phyloP scores from a whole-genome alignment of 2,329 filamentous ascomycete species.

The Xylaria sp. region DNA sequence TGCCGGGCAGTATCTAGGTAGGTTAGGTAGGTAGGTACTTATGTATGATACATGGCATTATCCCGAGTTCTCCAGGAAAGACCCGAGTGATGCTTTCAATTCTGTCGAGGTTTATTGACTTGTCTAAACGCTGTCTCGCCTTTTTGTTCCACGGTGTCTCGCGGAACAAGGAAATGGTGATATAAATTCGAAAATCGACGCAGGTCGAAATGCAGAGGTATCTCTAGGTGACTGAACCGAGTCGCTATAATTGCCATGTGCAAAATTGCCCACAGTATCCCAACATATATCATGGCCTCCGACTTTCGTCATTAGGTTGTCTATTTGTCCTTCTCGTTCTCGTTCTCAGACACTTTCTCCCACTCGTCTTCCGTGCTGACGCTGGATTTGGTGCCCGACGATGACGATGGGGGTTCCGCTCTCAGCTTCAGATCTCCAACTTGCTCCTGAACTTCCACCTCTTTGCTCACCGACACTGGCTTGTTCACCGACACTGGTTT shows the following conservation, averaged over 20 bases:
- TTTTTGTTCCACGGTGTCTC: slow-evolving; percentile 1
- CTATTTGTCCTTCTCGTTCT: slow-evolving; percentile 62
- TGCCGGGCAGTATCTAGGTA: neutral
- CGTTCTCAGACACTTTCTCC: slow-evolving; percentile 86
- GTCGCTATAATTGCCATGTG: slow-evolving; percentile 18
- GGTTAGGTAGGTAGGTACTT: no score
- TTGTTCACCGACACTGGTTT: slow-evolving; percentile 38
- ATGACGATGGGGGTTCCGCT: slow-evolving; percentile 31
- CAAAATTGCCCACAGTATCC: slow-evolving; percentile 11
- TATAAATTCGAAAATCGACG: slow-evolving; percentile 22
- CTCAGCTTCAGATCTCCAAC: slow-evolving; percentile 55
- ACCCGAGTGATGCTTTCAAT: neutral
- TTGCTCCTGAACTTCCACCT: slow-evolving; percentile 47
- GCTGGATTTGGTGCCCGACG: slow-evolving; percentile 55
- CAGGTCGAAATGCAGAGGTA: slow-evolving; percentile 19
- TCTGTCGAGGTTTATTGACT: neutral
- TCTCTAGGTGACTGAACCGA: slow-evolving; percentile 20
- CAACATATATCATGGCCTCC: slow-evolving; percentile 1
- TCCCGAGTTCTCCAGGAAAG: neutral
- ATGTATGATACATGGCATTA: no score
- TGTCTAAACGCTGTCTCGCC: slow-evolving; percentile 1
- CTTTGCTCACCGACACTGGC: slow-evolving; percentile 41
- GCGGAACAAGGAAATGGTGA: slow-evolving; percentile 2
- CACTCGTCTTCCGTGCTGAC: slow-evolving; percentile 92
- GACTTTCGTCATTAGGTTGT: slow-evolving; percentile 1